Conservation (phyloP, 2,329 filamentous ascomycete genomes). For the Clarireedia hainanense region DNA sequence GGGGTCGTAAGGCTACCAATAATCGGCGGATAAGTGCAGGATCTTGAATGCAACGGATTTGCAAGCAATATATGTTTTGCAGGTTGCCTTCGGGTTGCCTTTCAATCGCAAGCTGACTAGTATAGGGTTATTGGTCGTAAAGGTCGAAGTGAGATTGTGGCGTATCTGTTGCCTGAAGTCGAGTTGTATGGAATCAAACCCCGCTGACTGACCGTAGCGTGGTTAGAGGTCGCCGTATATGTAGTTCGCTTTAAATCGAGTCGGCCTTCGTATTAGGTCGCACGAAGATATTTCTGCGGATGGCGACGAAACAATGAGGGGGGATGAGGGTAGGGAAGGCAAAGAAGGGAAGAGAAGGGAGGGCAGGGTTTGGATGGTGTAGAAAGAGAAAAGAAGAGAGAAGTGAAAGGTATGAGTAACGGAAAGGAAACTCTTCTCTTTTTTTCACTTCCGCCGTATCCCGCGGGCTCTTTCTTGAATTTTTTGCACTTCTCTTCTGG, state of each 20-base stretch:
- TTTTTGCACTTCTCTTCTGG: neutral
- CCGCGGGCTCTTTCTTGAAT: neutral
- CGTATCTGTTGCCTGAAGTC: slow-evolving; percentile 1
- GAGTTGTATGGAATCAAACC: neutral
- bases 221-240: neutral
- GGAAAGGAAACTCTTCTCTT: no score
- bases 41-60: neutral
- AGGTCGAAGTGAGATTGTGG: slow-evolving; percentile 4
- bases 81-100: neutral
- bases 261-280: neutral
- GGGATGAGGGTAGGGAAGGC: no score
- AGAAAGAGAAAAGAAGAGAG: no score
- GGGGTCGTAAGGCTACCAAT: slow-evolving; percentile 6
- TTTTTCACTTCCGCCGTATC: no score
- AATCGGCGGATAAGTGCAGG: slow-evolving; percentile 1
- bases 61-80: slow-evolving; percentile 1
- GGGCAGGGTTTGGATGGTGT: no score
- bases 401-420: no score
- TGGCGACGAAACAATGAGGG: no score
- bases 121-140: neutral
- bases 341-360: no score
- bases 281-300: neutral
- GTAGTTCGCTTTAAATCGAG: neutral
- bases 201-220: neutral
- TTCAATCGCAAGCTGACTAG: neutral